Base-by-base conservation (phyloP, 129 eudicot species). In the Arctium minus region DNA sequence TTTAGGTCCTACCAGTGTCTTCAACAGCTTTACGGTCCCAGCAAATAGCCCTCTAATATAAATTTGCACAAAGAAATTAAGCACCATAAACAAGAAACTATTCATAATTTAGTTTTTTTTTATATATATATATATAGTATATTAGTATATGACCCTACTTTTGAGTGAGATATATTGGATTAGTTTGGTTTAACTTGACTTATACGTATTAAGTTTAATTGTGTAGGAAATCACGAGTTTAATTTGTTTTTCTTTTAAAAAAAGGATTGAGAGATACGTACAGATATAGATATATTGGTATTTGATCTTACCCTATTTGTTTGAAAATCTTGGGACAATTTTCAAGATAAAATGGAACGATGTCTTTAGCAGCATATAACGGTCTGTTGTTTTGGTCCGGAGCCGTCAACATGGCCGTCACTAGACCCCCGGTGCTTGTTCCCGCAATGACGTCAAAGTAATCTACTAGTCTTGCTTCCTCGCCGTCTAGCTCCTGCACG, bases 351-450 rank as follows among this genome's bases (percentile, higher is more conserved):
- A 90, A 90, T 6, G 88, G 84, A 33, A 70, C 64, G 0, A 88
- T 42, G 6, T 86, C 88, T 74, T 84, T 80, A 36, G 93, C 93
- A 30, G 91, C 88, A 81, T 87, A 87, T 3, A 86, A 69, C 33
- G 93, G 93, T 9, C 89, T 83, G 5, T 78, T 81, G 29, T 83
- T 81, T 53, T 83, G 29, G 81, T 84, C 60, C 1, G 93, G 89
- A 1, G 89, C 91, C 38, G 93, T 46, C 70, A 90, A 39, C 93
- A 90, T 90, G 77, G 86, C 56, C 15, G 93, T 74, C 6, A 90
- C 83, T 40, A 90, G 87, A 65, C 93, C 91, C 0, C 93, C 93
- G 0, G 91, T 89, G 33, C 91, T 90, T 60, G 93, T 85, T 82
- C 93, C 93, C 5, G 89, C 85, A 48, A 90, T 84, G 9, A 87